Conservation (phyloP, 352 stramenopile genomes). For the Phytophthora macrochlamydospora region DNA sequence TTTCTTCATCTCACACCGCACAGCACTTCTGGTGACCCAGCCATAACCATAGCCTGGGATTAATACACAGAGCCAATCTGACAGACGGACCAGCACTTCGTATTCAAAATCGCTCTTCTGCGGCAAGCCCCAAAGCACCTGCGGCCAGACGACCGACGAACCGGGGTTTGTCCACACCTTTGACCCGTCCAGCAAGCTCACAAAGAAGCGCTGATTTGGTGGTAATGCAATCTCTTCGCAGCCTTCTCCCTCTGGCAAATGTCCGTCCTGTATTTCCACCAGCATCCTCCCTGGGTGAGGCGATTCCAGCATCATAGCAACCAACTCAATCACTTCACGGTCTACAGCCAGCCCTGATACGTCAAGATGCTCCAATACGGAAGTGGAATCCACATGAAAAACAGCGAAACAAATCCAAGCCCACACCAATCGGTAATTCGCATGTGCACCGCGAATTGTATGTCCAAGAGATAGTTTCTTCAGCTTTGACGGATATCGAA, state of each 20-base stretch:
- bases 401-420: constrained; percentile 49
- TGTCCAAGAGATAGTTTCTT: constrained; percentile 28
- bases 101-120: constrained; percentile 26
- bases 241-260: constrained; percentile 24
- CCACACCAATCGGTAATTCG: constrained; percentile 30
- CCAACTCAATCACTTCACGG: constrained; percentile 8
- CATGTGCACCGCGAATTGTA: constrained; percentile 24
- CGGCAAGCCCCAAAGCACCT: constrained; percentile 6
- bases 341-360: constrained; percentile 22
- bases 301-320: constrained; percentile 19
- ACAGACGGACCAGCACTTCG: constrained; percentile 34
- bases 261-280: constrained; percentile 22
- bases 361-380: constrained; percentile 29
- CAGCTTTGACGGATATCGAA: constrained; percentile 28
- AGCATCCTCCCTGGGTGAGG: constrained; percentile 25
- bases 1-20: constrained; percentile 9
- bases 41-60: constrained; percentile 40
- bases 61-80: constrained; percentile 36
- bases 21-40: constrained; percentile 34
- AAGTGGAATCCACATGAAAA: constrained; percentile 45
- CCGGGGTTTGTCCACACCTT: constrained; percentile 20
- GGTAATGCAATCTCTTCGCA: constrained; percentile 29
- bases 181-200: constrained; percentile 23
- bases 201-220: constrained; percentile 22
- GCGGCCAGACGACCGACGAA: constrained; percentile 16